Evolutionary conservation across 441 rosid genomes (phyloP).

Genomic region (Populus tomentosa): DNA sequence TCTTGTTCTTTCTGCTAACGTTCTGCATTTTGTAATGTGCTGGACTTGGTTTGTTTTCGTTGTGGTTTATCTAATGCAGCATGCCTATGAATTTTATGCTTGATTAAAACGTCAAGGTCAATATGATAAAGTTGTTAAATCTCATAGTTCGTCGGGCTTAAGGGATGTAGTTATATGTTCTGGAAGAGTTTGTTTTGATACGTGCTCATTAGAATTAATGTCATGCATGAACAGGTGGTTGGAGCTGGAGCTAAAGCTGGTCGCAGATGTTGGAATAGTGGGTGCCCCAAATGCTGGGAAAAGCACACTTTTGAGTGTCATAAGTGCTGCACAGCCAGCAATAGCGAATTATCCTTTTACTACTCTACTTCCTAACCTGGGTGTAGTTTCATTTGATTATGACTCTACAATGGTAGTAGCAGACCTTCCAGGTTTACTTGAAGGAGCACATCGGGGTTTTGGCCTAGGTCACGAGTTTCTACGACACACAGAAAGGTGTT

Average conservation of each 20-base stretch:
- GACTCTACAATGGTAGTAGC: slow-evolving; percentile 92
- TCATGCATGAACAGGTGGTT: slow-evolving; percentile 68
- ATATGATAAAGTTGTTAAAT: neutral
- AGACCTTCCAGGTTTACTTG: slow-evolving; percentile 94
- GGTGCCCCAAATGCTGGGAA: slow-evolving; percentile 98
- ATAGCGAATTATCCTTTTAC: slow-evolving; percentile 94
- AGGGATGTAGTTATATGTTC: neutral
- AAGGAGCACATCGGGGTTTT: slow-evolving; percentile 93
- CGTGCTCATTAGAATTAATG: slow-evolving; percentile 18
- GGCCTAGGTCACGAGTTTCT: slow-evolving; percentile 94
- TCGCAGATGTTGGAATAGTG: slow-evolving; percentile 88
- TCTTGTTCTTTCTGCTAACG: neutral
- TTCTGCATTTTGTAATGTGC: neutral
- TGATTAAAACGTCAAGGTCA: neutral
- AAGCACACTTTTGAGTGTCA: slow-evolving; percentile 83
- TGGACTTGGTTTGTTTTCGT: neutral
- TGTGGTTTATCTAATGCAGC: neutral
- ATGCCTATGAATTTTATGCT: neutral
- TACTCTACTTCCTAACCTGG: slow-evolving; percentile 90
- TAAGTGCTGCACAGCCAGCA: slow-evolving; percentile 80
- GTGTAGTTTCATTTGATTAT: slow-evolving; percentile 84
- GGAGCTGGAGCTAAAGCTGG: slow-evolving; percentile 86
- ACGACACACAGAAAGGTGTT: slow-evolving; percentile 92
- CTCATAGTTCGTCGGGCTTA: neutral
- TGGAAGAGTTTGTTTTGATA: slow-evolving; percentile 7